phyloP scores from a whole-genome alignment of 2,329 filamentous ascomycete genomes.

The Stemphylium lycopersici region DNA sequence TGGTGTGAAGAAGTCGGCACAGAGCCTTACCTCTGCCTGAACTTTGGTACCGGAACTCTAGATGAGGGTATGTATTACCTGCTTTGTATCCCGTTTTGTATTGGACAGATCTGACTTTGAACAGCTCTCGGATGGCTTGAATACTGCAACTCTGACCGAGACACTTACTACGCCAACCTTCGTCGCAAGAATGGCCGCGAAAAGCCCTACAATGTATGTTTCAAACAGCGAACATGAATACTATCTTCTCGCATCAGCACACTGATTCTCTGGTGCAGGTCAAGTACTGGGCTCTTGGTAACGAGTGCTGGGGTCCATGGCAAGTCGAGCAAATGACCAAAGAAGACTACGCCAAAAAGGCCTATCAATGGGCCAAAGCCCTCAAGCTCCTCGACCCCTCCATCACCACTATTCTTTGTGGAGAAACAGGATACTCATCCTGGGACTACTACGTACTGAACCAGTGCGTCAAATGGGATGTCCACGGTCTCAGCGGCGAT shows the following conservation, averaged over 20 bases:
- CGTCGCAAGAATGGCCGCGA: conserved; percentile 75
- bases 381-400: conserved; percentile 73
- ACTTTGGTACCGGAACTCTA: conserved; percentile 74
- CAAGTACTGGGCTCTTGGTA: conserved; percentile 86
- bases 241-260: background rate
- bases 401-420: conserved; percentile 74
- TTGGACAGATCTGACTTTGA: conserved; percentile 18
- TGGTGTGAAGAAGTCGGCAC: conserved; percentile 77
- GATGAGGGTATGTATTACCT: conserved; percentile 54
- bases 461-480: conserved; percentile 64
- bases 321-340: conserved; percentile 69
- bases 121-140: conserved; percentile 77
- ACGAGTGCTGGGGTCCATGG: conserved; percentile 58
- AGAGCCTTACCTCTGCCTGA: conserved; percentile 79
- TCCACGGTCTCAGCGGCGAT: conserved; percentile 57
- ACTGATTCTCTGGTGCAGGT: conserved; percentile 46
- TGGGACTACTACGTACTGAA: conserved; percentile 79
- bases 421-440: conserved; percentile 69
- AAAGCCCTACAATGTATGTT: conserved; percentile 71
- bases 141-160: conserved; percentile 79
- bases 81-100: no score
- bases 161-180: conserved; percentile 83
- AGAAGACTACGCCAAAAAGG: conserved; percentile 71
- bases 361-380: conserved; percentile 74
- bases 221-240: no score